These are phyloP conservation scores for Magnaporthiopsis rhizophila DNA, from an alignment of 2,329 filamentous ascomycete species.

Conservation along the genomic window DNA sequence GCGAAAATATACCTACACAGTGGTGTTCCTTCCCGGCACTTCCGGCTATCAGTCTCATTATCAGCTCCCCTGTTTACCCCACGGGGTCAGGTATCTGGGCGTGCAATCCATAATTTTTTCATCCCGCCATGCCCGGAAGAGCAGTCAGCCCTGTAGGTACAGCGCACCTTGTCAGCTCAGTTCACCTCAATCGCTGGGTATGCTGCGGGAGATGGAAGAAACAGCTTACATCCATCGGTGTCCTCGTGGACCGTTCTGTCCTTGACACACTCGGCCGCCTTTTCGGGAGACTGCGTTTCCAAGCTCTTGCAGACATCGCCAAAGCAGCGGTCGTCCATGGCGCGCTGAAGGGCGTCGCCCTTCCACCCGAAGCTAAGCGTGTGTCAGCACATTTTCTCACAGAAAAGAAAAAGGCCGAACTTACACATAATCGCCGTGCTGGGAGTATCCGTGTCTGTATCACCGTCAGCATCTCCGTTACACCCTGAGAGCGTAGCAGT, in stretches of 20 bases:
- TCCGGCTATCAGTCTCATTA: too few relatives aligned
- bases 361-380: conserved; percentile 7
- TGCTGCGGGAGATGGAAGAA: not conserved
- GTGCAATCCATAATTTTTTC: too few relatives aligned
- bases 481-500: not conserved
- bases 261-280: conserved; percentile 8
- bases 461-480: conserved; percentile 2
- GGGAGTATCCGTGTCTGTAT: conserved; percentile 8
- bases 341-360: conserved; percentile 7
- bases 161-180: not conserved
- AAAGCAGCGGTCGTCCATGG: conserved; percentile 6
- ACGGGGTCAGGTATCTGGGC: too few relatives aligned
- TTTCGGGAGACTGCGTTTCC: conserved; percentile 8
- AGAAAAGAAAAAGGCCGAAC: not conserved
- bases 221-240: conserved; percentile 6
- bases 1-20: too few relatives aligned
- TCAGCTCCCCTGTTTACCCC: too few relatives aligned
- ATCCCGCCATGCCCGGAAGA: conserved; percentile 3
- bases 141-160: conserved; percentile 2
- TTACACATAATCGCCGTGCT: conserved; percentile 9
- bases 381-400: not conserved
- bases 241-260: conserved; percentile 2
- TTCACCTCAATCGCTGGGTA: not conserved
- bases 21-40: too few relatives aligned
- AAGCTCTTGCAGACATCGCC: conserved; percentile 8